Evolutionary conservation across 306 rosid genomes (phyloP).

Genomic region (Hippophae gyantsensis): DNA sequence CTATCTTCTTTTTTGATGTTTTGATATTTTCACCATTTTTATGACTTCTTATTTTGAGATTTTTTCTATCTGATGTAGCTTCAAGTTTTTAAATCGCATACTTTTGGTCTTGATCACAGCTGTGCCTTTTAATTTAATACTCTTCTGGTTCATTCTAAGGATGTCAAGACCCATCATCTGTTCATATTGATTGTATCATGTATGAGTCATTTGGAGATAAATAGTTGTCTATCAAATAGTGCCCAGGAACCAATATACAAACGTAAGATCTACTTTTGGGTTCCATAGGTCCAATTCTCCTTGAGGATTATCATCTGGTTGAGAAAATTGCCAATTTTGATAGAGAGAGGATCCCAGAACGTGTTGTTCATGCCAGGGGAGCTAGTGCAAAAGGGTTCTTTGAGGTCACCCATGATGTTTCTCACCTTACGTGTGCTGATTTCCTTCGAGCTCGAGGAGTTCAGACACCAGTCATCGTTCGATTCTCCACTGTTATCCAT

Average conservation of each 20-base stretch:
- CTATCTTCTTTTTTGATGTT: too few species aligned
- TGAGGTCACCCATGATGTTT: constrained; percentile 85
- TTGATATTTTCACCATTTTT: too few species aligned
- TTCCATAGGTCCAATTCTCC: constrained; percentile 79
- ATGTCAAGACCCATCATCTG: too few species aligned
- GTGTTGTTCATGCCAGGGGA: constrained; percentile 97
- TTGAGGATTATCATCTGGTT: constrained; percentile 89
- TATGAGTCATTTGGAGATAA: background rate
- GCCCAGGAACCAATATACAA: background rate
- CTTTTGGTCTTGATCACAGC: too few species aligned
- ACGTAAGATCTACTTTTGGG: background rate
- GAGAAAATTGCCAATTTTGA: constrained; percentile 84
- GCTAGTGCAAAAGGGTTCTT: constrained; percentile 98
- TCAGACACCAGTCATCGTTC: constrained; percentile 90
- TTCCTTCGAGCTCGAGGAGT: constrained; percentile 93
- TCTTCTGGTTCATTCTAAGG: too few species aligned
- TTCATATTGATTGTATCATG: too few species aligned
- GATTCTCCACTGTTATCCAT: constrained; percentile 89
- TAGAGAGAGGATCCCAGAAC: constrained; percentile 85
- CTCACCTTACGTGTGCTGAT: constrained; percentile 85
- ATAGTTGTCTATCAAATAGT: background rate
- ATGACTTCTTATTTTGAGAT: too few species aligned
- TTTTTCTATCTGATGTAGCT: too few species aligned
- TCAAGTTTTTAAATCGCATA: too few species aligned
- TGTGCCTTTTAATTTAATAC: too few species aligned